phyloP scores from a whole-genome alignment of 1,284 basidiomycete species.

The Filobasidium uniguttulatum region DNA sequence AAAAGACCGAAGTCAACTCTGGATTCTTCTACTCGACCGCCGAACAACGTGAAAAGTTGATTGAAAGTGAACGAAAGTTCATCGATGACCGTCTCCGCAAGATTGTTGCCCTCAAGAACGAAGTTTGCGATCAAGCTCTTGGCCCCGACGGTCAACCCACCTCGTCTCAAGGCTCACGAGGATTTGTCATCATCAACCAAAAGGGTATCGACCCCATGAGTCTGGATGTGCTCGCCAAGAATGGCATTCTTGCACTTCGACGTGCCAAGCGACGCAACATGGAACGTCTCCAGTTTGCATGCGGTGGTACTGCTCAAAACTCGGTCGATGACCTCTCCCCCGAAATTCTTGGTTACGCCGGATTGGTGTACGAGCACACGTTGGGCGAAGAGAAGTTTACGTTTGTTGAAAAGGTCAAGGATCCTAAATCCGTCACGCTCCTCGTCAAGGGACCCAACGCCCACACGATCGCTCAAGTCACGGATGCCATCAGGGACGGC shows the following conservation, averaged over 20 bases:
- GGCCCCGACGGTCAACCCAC: slow-evolving; percentile 52
- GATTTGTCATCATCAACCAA: slow-evolving; percentile 95
- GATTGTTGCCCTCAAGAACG: slow-evolving; percentile 92
- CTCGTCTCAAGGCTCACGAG: slow-evolving; percentile 47
- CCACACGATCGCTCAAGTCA: slow-evolving; percentile 91
- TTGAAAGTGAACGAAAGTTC: slow-evolving; percentile 90
- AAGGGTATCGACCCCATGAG: slow-evolving; percentile 98
- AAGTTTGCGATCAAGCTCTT: slow-evolving; percentile 83
- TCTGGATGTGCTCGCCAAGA: slow-evolving; percentile 91
- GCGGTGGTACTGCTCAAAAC: slow-evolving; percentile 92
- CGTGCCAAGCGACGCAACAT: slow-evolving; percentile 94
- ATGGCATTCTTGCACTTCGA: slow-evolving; percentile 86
- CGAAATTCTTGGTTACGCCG: slow-evolving; percentile 87
- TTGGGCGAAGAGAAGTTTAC: slow-evolving; percentile 98
- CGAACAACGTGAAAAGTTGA: slow-evolving; percentile 96
- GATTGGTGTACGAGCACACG: slow-evolving; percentile 97
- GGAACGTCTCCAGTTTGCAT: slow-evolving; percentile 84
- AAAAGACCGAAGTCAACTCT: slow-evolving; percentile 99
- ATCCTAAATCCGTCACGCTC: slow-evolving; percentile 92
- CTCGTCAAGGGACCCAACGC: slow-evolving; percentile 96
- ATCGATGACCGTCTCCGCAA: slow-evolving; percentile 92
- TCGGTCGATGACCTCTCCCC: slow-evolving; percentile 92
- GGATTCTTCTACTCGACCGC: slow-evolving; percentile 99
- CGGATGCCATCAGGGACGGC: slow-evolving; percentile 93
- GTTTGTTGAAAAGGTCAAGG: slow-evolving; percentile 91